Evolutionary conservation across 2,329 filamentous ascomycete species (phyloP), one percentile per base, ranked within the genome.

Genomic region (Dactylonectria estremocensis): DNA sequence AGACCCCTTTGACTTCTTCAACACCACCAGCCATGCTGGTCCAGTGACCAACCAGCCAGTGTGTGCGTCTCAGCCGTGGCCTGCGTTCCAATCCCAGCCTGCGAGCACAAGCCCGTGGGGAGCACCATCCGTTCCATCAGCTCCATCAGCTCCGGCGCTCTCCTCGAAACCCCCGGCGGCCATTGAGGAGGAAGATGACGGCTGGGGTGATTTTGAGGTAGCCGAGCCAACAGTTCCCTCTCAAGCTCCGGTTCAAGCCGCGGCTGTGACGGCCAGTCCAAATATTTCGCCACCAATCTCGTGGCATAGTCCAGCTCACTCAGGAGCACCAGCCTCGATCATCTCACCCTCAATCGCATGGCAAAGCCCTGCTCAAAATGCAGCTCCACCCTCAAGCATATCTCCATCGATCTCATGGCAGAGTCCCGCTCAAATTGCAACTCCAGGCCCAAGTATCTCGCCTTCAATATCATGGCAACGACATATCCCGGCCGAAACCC

Each of bases 161-260:
- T 28, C 24, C 4, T 28, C 24, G 33, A 68, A 69, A 61, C 61
- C 69, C 64, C 31, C 69, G 55, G 64, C 69, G 56, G 56, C 75
- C 40, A 75, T 68, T 22, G 80, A 82, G 6, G 88, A 87, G 3
- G 87, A 90, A 8, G 89, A 91, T 61, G 89, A 91, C 74, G 88
- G 85, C 31, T 92, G 91, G 87, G 91, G 91, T 1, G 90, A 92
- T 62, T 93, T 93, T 74, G 90, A 92, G 77, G 84, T 86, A 50
- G 89, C 88, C 16, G 80, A 85, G 43, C 77, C 81, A 1, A 64
- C 74, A 4, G 62, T 68, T 10, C 62, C 74, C 8, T 48, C 49
- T 56, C 46, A 64, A 64, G 64, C 70, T 52, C 64, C 74, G 22
- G 61, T 68, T 31, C 55, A 28, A 60, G 54, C 22, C 48, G 59